phyloP scores from a whole-genome alignment of 75 land plant species.

The Sequoiadendron giganteum region DNA sequence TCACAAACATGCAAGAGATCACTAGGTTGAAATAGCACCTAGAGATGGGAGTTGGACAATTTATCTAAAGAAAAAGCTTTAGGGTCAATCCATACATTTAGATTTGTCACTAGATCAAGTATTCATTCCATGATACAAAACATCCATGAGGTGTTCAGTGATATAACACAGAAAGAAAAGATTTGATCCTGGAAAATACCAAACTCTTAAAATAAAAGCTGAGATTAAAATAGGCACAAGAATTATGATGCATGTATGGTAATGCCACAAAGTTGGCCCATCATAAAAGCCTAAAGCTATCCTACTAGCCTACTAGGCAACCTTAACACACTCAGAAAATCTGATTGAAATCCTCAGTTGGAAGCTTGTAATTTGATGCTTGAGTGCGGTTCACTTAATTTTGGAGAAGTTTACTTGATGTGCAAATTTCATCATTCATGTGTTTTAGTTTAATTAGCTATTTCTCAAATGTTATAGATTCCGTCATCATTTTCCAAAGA shows the following conservation, averaged over 20 bases:
- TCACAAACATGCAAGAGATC: not conserved
- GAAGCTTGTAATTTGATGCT: not conserved
- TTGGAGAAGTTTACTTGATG: not conserved
- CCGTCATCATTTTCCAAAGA: too few species aligned
- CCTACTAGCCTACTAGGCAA: not conserved
- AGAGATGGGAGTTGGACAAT: not conserved
- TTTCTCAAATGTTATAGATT: too few species aligned
- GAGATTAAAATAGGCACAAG: not conserved
- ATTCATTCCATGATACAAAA: not conserved
- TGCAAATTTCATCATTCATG: not conserved
- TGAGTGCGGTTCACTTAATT: not conserved
- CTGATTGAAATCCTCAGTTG: not conserved
- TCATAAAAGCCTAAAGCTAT: not conserved
- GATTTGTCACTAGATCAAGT: not conserved
- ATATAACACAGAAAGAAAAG: not conserved
- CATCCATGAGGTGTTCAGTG: not conserved
- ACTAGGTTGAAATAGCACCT: not conserved
- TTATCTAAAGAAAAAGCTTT: not conserved
- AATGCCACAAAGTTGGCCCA: not conserved
- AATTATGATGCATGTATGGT: not conserved
- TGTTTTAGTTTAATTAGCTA: not conserved
- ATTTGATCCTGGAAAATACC: not conserved
- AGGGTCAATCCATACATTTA: not conserved
- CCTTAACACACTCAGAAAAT: not conserved
- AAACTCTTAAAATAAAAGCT: not conserved